Evolutionary conservation across 148 eudicot genomes (phyloP).

Genomic region (Salicornia ramosissima): DNA sequence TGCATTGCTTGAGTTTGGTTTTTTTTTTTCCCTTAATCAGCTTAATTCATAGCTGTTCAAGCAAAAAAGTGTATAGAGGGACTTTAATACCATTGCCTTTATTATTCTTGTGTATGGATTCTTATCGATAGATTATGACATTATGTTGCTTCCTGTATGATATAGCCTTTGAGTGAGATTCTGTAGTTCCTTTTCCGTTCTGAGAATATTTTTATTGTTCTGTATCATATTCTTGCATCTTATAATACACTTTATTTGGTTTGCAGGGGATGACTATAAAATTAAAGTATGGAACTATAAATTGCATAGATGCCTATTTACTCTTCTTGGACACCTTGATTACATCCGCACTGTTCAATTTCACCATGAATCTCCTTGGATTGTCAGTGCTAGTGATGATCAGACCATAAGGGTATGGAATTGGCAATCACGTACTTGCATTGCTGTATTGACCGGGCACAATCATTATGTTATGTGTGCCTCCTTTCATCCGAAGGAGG

Average conservation of each 20-base stretch:
- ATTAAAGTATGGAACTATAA: slow-evolving; percentile 80
- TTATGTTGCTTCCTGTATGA: not conserved
- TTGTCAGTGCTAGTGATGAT: slow-evolving; percentile 58
- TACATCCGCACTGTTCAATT: slow-evolving; percentile 51
- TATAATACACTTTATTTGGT: not conserved
- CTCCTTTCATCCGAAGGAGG: slow-evolving; percentile 89
- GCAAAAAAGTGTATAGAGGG: not conserved
- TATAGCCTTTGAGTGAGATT: not conserved
- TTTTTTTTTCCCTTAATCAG: no score
- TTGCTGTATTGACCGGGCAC: slow-evolving; percentile 74
- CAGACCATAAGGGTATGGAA: slow-evolving; percentile 82
- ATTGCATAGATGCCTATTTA: slow-evolving; percentile 66
- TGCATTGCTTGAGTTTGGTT: no score
- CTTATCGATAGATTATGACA: no score
- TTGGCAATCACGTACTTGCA: slow-evolving; percentile 95
- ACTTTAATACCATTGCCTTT: not conserved
- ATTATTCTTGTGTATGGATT: not conserved
- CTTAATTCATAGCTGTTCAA: not conserved
- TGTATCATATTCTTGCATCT: not conserved
- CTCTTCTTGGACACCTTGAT: slow-evolving; percentile 66
- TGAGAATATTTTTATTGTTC: not conserved
- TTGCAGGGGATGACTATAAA: slow-evolving; percentile 69
- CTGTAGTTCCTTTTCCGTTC: not conserved
- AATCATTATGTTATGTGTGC: slow-evolving; percentile 90
- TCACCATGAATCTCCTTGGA: slow-evolving; percentile 51